These are phyloP conservation scores for Mucor irregularis DNA, from an alignment of 371 early-diverging fungal genomes.

Conservation along the genomic window DNA sequence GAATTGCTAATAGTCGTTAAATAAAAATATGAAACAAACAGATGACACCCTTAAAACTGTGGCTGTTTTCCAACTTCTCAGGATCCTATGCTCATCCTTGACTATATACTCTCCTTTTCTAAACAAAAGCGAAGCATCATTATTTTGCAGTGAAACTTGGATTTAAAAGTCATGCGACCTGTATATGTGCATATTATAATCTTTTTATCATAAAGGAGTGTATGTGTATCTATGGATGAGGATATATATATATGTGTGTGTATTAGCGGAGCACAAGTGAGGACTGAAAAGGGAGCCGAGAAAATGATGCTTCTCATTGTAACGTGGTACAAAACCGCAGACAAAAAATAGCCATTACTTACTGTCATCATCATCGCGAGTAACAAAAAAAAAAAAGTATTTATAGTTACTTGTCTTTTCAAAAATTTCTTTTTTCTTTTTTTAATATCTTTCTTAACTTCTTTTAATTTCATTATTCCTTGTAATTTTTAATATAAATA, in stretches of 20 bases:
- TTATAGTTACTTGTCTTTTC: constrained; percentile 4
- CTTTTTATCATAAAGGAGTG: not conserved
- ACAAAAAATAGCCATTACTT: not conserved
- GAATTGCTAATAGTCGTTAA: too few relatives aligned
- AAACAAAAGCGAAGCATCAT: too few relatives aligned
- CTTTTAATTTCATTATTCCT: not conserved
- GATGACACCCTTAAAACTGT: constrained; percentile 14
- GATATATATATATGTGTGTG: too few relatives aligned
- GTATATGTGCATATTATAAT: too few relatives aligned
- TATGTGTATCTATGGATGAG: too few relatives aligned
- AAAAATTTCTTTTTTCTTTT: constrained; percentile 2
- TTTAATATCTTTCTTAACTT: not conserved
- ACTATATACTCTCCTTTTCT: not conserved
- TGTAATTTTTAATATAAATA: not conserved
- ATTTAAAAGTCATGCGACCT: not conserved
- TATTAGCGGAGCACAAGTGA: not conserved
- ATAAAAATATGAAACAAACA: constrained; percentile 15
- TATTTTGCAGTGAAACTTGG: too few relatives aligned
- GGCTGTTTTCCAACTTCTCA: constrained; percentile 5
- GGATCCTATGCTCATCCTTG: not conserved
- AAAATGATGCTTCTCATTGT: constrained; percentile 13
- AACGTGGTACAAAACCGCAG: constrained; percentile 14
- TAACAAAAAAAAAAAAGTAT: constrained; percentile 5
- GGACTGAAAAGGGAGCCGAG: too few relatives aligned
- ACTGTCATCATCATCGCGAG: constrained; percentile 7